These are phyloP conservation scores for Paraphysoderma sedebokerense DNA, from an alignment of 371 early-diverging fungal genomes.

Conservation along the genomic window DNA sequence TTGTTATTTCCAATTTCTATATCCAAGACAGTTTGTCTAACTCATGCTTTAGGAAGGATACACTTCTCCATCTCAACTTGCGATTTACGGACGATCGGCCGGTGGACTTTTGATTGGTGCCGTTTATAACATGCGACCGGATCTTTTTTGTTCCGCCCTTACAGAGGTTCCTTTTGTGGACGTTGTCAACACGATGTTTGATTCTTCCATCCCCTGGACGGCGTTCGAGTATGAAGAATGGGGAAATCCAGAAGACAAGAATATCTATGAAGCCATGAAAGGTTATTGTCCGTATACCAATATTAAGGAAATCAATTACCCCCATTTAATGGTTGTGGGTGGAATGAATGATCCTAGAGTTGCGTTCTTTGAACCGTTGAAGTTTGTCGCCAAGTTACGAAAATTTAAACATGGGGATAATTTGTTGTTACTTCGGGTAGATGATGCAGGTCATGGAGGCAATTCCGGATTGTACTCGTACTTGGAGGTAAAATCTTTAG, in stretches of 20 bases:
- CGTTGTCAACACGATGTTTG: conserved; percentile 32
- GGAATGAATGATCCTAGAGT: conserved; percentile 49
- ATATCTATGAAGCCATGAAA: conserved; percentile 22
- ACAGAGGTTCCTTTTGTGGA: conserved; percentile 36
- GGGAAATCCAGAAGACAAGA: conserved; percentile 24
- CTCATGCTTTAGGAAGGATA: conserved; percentile 18
- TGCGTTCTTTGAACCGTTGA: conserved; percentile 36
- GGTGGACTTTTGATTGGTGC: conserved; percentile 40
- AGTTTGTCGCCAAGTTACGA: conserved; percentile 10
- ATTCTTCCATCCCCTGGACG: conserved; percentile 30
- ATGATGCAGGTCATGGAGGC: conserved; percentile 38
- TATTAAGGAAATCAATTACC: conserved; percentile 12
- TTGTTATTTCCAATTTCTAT: not conserved
- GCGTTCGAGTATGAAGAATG: conserved; percentile 22
- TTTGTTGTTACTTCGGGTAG: conserved; percentile 23
- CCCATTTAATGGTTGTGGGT: conserved; percentile 34
- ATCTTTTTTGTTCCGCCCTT: conserved; percentile 29
- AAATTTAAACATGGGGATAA: conserved; percentile 2
- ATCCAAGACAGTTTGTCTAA: not conserved
- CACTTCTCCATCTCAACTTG: conserved; percentile 22
- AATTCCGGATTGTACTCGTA: conserved; percentile 32
- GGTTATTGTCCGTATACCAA: conserved; percentile 25
- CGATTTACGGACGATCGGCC: conserved; percentile 39
- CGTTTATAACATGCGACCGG: conserved; percentile 32
- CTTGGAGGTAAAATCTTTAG: too few relatives aligned